Evolutionary conservation across 2,329 filamentous ascomycete genomes (phyloP).

Genomic region (Stachybotrys chartarum): DNA sequence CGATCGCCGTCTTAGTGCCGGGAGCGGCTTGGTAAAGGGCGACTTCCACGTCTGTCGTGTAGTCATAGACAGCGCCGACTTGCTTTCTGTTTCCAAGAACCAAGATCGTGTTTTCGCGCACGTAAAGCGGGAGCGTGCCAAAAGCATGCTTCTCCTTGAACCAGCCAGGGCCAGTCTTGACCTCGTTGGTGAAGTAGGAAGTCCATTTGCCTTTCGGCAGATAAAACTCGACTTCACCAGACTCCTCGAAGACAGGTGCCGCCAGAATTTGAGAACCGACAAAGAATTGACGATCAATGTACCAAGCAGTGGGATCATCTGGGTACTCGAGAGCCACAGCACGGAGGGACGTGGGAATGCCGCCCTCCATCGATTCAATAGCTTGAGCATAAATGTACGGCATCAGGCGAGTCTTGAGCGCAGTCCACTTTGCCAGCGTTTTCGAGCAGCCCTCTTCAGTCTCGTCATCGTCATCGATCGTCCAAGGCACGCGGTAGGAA

Average conservation of each 20-base stretch:
- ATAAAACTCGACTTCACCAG: constrained; percentile 60
- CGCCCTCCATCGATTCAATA: constrained; percentile 32
- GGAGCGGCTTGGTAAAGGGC: constrained; percentile 33
- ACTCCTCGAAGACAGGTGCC: constrained; percentile 57
- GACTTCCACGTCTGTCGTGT: constrained; percentile 38
- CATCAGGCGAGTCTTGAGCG: constrained; percentile 45
- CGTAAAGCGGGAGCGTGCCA: constrained; percentile 49
- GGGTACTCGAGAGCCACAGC: constrained; percentile 66
- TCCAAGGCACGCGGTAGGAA: constrained; percentile 70
- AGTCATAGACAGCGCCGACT: constrained; percentile 39
- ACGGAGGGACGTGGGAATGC: constrained; percentile 55
- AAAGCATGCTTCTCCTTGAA: constrained; percentile 54
- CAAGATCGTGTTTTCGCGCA: constrained; percentile 45
- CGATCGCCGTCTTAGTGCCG: constrained; percentile 33
- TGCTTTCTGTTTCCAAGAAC: constrained; percentile 34
- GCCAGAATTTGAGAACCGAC: constrained; percentile 58
- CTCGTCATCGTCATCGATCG: constrained; percentile 57
- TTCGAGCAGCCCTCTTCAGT: constrained; percentile 46
- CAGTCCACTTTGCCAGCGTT: constrained; percentile 38
- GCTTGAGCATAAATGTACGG: constrained; percentile 43
- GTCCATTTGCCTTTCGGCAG: constrained; percentile 43
- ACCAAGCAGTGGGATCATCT: constrained; percentile 60
- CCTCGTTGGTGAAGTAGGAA: constrained; percentile 39
- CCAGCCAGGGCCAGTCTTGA: constrained; percentile 46
- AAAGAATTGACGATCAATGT: constrained; percentile 66